Conservation (phyloP, 2,329 filamentous ascomycete genomes). For the Claviceps purpurea region DNA sequence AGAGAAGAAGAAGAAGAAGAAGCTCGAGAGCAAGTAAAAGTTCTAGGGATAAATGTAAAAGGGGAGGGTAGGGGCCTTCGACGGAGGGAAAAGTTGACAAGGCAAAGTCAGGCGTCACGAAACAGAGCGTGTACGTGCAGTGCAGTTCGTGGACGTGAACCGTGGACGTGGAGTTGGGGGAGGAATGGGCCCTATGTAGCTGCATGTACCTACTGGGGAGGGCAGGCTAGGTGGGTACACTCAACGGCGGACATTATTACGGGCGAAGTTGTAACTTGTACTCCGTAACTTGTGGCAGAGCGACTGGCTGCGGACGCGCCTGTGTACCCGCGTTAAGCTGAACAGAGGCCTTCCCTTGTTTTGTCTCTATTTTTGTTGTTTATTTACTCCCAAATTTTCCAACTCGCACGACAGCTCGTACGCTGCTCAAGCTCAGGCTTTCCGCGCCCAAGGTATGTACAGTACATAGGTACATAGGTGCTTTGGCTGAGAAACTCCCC, state of each 20-base stretch:
- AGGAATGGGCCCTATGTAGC: constrained; percentile 2
- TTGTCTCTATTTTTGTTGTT: too few species aligned
- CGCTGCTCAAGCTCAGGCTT: background rate
- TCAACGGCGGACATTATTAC: too few species aligned
- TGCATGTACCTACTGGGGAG: background rate
- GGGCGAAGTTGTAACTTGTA: too few species aligned
- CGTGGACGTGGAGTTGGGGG: constrained; percentile 6
- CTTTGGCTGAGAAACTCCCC: background rate
- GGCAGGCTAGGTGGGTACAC: background rate
- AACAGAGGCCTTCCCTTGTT: too few species aligned
- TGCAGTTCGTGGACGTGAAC: constrained; percentile 6
- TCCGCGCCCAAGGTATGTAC: background rate
- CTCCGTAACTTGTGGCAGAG: too few species aligned
- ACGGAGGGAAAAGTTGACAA: background rate
- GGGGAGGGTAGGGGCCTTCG: background rate
- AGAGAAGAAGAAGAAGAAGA: background rate
- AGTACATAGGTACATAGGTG: background rate
- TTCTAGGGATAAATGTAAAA: background rate
- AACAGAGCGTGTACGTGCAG: constrained; percentile 5
- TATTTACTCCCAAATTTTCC: too few species aligned
- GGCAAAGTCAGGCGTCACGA: constrained; percentile 6
- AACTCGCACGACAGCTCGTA: too few species aligned
- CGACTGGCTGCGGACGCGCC: too few species aligned
- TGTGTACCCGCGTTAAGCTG: too few species aligned
- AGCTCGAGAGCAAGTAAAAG: background rate